phyloP scores from a whole-genome alignment of 2,329 filamentous ascomycete species.

The Colletotrichum spinosum region DNA sequence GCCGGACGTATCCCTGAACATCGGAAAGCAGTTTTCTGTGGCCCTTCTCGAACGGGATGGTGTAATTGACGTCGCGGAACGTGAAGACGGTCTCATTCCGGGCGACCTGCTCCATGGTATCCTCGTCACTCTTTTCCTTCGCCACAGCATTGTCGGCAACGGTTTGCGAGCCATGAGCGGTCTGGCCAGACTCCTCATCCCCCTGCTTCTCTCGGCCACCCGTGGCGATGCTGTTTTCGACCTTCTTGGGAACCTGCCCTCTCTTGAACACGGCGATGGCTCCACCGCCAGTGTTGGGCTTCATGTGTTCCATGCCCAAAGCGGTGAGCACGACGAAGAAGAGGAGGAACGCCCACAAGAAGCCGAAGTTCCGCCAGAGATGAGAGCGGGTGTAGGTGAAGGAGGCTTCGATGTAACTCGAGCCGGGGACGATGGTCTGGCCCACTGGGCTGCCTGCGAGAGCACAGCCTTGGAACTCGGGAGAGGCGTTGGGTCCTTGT shows the following conservation, averaged over 20 bases:
- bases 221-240: constrained; percentile 68
- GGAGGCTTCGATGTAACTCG: constrained; percentile 63
- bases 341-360: constrained; percentile 61
- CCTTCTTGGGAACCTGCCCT: constrained; percentile 69
- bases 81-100: constrained; percentile 72
- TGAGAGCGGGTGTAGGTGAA: constrained; percentile 68
- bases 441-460: constrained; percentile 68
- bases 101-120: constrained; percentile 60
- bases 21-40: constrained; percentile 78
- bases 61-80: constrained; percentile 63
- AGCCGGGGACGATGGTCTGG: constrained; percentile 62
- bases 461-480: constrained; percentile 69
- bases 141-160: constrained; percentile 55
- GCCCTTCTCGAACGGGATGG: constrained; percentile 68
- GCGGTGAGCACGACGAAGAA: constrained; percentile 59
- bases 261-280: constrained; percentile 72
- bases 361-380: constrained; percentile 70
- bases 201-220: constrained; percentile 56
- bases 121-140: constrained; percentile 43
- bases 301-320: constrained; percentile 53
- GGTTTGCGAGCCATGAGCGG: constrained; percentile 68
- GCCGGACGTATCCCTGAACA: constrained; percentile 86
- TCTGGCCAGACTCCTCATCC: constrained; percentile 61
- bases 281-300: constrained; percentile 69
- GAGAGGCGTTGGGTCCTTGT: constrained; percentile 54